Percentiles rank a stretch among this genome's conserved stretches.
phyloP scores from a whole-genome alignment of 129 eudicot genomes.

The Lactuca sativa region DNA sequence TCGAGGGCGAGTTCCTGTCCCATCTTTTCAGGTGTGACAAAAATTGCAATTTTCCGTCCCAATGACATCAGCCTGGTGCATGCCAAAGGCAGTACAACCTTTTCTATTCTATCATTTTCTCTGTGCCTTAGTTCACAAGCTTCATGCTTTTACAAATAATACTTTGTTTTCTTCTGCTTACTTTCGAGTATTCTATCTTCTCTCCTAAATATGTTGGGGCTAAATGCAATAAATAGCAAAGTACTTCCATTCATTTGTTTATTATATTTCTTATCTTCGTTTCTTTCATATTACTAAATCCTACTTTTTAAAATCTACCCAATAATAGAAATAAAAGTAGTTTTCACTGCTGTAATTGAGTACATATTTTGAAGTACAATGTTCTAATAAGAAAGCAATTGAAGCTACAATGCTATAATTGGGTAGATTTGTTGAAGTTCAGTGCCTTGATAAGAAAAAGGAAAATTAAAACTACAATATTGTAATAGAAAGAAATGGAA shows the following conservation, averaged over 20 bases:
- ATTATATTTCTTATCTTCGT: background rate
- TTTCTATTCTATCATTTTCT: background rate
- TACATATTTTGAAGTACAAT: background rate
- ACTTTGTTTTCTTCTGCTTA: slow-evolving; percentile 7
- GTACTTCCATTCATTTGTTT: background rate
- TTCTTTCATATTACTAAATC: too few relatives aligned
- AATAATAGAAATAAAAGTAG: background rate
- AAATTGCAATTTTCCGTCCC: too few relatives aligned
- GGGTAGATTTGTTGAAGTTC: too few relatives aligned
- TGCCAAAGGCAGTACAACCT: background rate
- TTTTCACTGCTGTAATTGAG: background rate
- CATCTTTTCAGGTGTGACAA: too few relatives aligned
- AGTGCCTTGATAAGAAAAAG: background rate
- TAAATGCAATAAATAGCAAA: background rate
- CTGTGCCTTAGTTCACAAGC: slow-evolving; percentile 18
- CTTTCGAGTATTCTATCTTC: background rate
- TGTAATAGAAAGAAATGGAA: too few relatives aligned
- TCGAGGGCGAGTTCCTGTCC: too few relatives aligned
- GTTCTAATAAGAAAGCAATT: background rate
- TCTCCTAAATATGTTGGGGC: background rate
- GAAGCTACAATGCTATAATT: background rate
- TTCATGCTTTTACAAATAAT: slow-evolving; percentile 2
- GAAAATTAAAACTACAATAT: too few relatives aligned
- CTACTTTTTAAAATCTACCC: too few relatives aligned
- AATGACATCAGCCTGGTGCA: too few relatives aligned